These are phyloP conservation scores for Didymella sp. DNA, from an alignment of 2,329 filamentous ascomycete species.

Conservation along the genomic window DNA sequence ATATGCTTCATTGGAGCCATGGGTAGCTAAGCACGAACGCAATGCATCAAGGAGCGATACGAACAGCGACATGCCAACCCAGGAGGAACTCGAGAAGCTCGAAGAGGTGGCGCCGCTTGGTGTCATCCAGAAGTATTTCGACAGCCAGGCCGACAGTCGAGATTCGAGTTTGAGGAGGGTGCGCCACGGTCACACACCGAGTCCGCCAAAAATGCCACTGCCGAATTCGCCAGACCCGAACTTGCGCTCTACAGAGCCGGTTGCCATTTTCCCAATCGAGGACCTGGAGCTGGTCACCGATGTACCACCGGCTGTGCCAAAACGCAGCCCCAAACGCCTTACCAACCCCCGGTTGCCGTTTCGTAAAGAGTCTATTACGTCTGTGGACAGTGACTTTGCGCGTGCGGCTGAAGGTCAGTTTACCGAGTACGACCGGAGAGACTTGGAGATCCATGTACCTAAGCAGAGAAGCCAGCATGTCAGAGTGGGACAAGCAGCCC, in stretches of 20 bases:
- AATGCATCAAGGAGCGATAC: slow-evolving; percentile 26
- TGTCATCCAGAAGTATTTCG: slow-evolving; percentile 42
- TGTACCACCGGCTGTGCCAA: slow-evolving; percentile 28
- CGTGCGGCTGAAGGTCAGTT: slow-evolving; percentile 34
- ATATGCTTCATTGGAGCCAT: slow-evolving; percentile 39
- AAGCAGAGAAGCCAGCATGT: slow-evolving; percentile 19
- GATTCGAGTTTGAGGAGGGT: slow-evolving; percentile 18
- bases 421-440: slow-evolving; percentile 31
- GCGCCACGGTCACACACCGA: slow-evolving; percentile 23
- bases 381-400: slow-evolving; percentile 32
- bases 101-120: slow-evolving; percentile 36
- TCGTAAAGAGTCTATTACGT: slow-evolving; percentile 21
- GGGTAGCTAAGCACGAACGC: slow-evolving; percentile 35
- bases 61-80: slow-evolving; percentile 29
- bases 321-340: slow-evolving; percentile 35
- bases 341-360: slow-evolving; percentile 27
- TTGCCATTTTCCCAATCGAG: slow-evolving; percentile 26
- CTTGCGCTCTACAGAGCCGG: slow-evolving; percentile 18
- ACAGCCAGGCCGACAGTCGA: slow-evolving; percentile 30
- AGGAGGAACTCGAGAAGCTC: slow-evolving; percentile 33
- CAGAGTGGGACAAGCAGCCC: slow-evolving; percentile 24
- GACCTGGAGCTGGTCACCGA: slow-evolving; percentile 23
- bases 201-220: slow-evolving; percentile 22
- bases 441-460: slow-evolving; percentile 18
- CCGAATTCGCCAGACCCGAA: slow-evolving; percentile 19